Conservation (phyloP, 176 grass and related monocot species). For the Eragrostis nindensis region DNA sequence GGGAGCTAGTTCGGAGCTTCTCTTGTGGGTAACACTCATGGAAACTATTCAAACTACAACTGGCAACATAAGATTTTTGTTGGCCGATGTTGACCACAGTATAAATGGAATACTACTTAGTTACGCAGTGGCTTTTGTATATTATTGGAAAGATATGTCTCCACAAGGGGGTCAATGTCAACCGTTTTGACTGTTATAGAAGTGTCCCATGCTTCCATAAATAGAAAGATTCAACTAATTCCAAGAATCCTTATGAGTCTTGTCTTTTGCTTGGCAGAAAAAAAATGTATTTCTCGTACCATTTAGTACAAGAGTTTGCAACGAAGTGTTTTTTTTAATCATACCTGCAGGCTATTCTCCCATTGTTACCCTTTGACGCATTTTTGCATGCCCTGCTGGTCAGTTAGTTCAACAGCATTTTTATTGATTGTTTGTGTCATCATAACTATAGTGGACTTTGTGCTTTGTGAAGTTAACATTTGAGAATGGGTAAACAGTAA, state of each 20-base stretch:
- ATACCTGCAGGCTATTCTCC: too few species aligned
- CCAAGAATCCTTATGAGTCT: not conserved
- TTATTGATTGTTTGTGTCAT: not conserved
- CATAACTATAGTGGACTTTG: not conserved
- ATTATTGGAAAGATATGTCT: constrained; percentile 8
- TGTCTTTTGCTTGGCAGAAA: not conserved
- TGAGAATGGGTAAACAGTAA: not conserved
- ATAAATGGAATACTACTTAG: constrained; percentile 15
- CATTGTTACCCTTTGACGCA: not conserved
- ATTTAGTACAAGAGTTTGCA: too few species aligned
- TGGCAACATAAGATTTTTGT: constrained; percentile 4
- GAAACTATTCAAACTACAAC: not conserved
- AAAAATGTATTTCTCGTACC: too few species aligned
- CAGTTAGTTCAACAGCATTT: not conserved
- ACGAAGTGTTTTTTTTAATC: too few species aligned
- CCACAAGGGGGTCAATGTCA: not conserved
- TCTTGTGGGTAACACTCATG: not conserved
- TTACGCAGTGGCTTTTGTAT: not conserved
- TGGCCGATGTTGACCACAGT: not conserved
- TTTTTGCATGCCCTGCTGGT: not conserved
- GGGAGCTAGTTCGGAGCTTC: not conserved
- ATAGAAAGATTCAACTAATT: not conserved
- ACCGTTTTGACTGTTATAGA: not conserved
- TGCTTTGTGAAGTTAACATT: not conserved
- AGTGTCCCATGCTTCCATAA: not conserved